Evolutionary conservation across 371 early-diverging fungal genomes (phyloP).

Genomic region (Rhizopus sp.): DNA sequence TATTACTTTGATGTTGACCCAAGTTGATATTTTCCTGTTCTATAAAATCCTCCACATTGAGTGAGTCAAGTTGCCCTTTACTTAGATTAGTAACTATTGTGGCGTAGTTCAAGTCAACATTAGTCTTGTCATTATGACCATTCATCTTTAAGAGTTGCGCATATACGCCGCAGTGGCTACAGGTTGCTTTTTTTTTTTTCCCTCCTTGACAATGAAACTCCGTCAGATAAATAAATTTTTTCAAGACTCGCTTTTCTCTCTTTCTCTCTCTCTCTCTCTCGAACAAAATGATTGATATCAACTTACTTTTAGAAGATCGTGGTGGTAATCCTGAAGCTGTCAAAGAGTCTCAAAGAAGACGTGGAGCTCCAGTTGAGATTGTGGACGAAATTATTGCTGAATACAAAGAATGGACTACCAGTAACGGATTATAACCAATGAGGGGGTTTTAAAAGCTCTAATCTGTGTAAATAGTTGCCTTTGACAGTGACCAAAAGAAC

Average conservation of each 20-base stretch:
- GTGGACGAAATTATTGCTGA: constrained; percentile 92
- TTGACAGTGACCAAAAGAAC: constrained; percentile 88
- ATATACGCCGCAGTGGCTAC: too few species aligned
- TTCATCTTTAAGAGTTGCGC: background rate
- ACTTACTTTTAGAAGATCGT: constrained; percentile 87
- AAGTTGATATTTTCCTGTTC: constrained; percentile 5
- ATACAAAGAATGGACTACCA: constrained; percentile 90
- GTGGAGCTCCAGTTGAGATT: constrained; percentile 82
- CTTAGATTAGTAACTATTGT: background rate
- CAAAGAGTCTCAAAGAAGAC: constrained; percentile 90
- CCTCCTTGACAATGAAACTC: too few species aligned
- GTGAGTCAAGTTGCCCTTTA: background rate
- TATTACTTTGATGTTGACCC: constrained; percentile 3
- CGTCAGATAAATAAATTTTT: constrained; percentile 13
- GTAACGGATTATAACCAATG: constrained; percentile 45
- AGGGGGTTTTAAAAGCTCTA: constrained; percentile 13
- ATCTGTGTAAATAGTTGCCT: constrained; percentile 60
- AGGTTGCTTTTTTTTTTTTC: too few species aligned
- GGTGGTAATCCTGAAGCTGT: constrained; percentile 96
- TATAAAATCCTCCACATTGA: constrained; percentile 7
- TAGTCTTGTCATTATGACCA: background rate
- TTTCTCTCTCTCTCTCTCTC: background rate
- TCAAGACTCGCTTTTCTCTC: background rate
- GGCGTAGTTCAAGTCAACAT: background rate
- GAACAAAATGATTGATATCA: constrained; percentile 83